phyloP scores from a whole-genome alignment of 192 early-diverging fungal species.

The Cetraspora pellucida region DNA sequence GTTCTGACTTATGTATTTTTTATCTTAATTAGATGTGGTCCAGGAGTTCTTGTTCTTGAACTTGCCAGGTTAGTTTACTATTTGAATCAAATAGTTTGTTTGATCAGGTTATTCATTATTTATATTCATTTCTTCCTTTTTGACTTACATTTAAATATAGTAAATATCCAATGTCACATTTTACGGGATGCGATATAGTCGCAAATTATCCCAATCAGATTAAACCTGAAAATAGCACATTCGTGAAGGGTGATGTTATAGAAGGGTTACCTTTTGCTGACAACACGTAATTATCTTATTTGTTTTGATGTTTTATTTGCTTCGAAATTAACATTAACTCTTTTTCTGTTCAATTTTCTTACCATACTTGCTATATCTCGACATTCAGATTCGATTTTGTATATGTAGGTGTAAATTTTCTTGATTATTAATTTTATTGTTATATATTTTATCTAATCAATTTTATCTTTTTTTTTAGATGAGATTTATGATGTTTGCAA shows the following conservation, averaged over 20 bases:
- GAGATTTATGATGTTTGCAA: constrained; percentile 37
- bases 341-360: too few species aligned
- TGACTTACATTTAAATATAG: neutral
- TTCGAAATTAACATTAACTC: too few species aligned
- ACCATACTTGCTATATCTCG: too few species aligned
- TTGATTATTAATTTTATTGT: too few species aligned
- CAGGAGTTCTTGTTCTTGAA: neutral
- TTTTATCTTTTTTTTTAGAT: neutral
- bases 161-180: constrained; percentile 24
- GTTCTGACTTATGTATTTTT: neutral
- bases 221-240: constrained; percentile 41
- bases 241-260: constrained; percentile 30
- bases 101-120: neutral
- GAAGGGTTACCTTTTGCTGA: constrained; percentile 36
- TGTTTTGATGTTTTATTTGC: too few species aligned
- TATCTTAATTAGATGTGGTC: neutral
- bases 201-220: constrained; percentile 42
- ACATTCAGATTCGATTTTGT: constrained; percentile 39
- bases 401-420: neutral
- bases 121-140: neutral
- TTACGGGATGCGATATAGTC: constrained; percentile 42
- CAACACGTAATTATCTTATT: neutral
- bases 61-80: neutral
- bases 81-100: neutral
- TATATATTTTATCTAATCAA: too few species aligned